phyloP scores from a whole-genome alignment of 2,329 filamentous ascomycete species.

The Pseudocercospora macadamiae region DNA sequence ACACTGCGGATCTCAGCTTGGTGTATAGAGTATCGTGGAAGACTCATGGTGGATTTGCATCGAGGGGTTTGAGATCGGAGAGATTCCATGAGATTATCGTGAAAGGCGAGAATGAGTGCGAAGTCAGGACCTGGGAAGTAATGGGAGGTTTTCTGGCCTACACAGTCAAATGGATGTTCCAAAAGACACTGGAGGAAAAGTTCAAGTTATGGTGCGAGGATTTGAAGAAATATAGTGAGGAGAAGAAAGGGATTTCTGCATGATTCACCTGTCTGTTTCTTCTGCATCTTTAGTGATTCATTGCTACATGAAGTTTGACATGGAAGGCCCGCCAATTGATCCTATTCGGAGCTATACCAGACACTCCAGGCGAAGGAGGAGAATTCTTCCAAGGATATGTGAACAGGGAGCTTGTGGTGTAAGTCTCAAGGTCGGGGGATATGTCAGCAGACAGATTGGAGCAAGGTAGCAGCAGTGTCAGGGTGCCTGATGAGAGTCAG shows the following conservation, averaged over 20 bases:
- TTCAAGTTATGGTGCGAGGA: slow-evolving; percentile 33
- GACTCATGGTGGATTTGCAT: slow-evolving; percentile 28
- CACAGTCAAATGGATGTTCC: slow-evolving; percentile 34
- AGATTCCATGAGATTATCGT: slow-evolving; percentile 36
- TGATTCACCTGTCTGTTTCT: not conserved
- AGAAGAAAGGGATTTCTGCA: slow-evolving; percentile 3
- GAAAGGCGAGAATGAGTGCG: slow-evolving; percentile 29
- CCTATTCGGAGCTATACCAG: no score
- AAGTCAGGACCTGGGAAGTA: slow-evolving; percentile 36
- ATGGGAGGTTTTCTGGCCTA: slow-evolving; percentile 32
- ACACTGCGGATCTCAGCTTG: slow-evolving; percentile 26
- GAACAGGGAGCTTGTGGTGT: no score
- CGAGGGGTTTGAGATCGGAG: slow-evolving; percentile 30
- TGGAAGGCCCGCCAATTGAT: no score
- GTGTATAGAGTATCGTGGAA: slow-evolving; percentile 34
- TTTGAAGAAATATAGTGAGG: slow-evolving; percentile 32
- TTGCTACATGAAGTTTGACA: not conserved
- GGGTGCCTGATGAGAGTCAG: no score
- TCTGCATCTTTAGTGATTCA: not conserved
- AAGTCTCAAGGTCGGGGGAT: no score
- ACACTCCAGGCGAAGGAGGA: no score
- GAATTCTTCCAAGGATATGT: no score
- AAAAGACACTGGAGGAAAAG: slow-evolving; percentile 32
- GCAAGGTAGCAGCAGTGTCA: no score
- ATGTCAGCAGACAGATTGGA: no score